Conservation (phyloP, 208 protist genomes). For the Naegleria lovaniensis region DNA sequence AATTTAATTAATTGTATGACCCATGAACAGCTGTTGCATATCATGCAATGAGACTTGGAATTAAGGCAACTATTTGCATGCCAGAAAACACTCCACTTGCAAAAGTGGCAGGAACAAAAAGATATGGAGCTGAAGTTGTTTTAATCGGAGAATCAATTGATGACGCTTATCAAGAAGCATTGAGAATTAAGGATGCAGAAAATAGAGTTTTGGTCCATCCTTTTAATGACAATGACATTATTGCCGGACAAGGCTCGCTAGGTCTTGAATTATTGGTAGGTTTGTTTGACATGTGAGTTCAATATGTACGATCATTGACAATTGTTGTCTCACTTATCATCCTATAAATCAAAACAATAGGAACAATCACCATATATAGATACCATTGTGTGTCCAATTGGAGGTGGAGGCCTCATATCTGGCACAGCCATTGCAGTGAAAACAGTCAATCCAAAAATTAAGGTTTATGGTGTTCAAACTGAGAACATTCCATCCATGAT, state of each 20-base stretch:
- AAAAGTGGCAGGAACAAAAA: slow-evolving; percentile 66
- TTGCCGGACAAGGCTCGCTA: slow-evolving; percentile 72
- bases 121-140: slow-evolving; percentile 65
- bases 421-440: slow-evolving; percentile 72
- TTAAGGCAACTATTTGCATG: slow-evolving; percentile 81
- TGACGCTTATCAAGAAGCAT: slow-evolving; percentile 60
- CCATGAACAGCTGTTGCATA: slow-evolving; percentile 65
- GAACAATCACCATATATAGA: slow-evolving; percentile 72
- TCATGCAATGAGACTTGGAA: slow-evolving; percentile 64
- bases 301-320: too few relatives aligned
- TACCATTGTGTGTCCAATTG: slow-evolving; percentile 72
- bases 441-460: slow-evolving; percentile 70
- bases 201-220: slow-evolving; percentile 72
- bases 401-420: slow-evolving; percentile 71
- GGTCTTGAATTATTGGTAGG: slow-evolving; percentile 66
- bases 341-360: too few relatives aligned
- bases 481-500: slow-evolving; percentile 54
- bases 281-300: too few relatives aligned
- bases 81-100: slow-evolving; percentile 65
- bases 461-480: slow-evolving; percentile 74
- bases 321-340: too few relatives aligned
- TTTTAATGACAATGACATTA: slow-evolving; percentile 71
- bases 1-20: not conserved
- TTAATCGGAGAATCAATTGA: slow-evolving; percentile 62
- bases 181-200: slow-evolving; percentile 44